Evolutionary conservation across 768 basidiomycete genomes (phyloP).

Genomic region (Podaxis sp.): DNA sequence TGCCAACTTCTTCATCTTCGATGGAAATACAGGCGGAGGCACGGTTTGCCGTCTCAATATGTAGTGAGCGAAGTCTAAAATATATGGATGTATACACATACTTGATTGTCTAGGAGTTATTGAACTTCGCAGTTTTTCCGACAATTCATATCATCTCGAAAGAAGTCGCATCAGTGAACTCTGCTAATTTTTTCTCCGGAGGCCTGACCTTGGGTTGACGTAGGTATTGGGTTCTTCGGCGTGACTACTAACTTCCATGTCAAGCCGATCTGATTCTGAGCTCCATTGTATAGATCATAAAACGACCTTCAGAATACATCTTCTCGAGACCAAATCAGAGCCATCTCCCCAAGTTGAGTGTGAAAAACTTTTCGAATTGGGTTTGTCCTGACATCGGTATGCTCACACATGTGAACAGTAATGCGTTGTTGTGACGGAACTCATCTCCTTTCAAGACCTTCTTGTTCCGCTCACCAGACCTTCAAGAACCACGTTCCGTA

Average conservation of each 20-base stretch:
- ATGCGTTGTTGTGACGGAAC: not conserved
- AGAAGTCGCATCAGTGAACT: not conserved
- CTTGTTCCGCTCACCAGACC: not conserved
- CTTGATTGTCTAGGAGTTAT: not conserved
- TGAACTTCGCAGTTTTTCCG: constrained; percentile 5
- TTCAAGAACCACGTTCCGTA: not conserved
- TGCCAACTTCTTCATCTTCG: constrained; percentile 88
- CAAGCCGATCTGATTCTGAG: not conserved
- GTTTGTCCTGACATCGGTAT: not conserved
- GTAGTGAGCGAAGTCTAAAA: constrained; percentile 29
- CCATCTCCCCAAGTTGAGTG: not conserved
- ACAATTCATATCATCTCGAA: not conserved
- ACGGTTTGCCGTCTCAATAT: constrained; percentile 61
- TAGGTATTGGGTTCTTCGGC: not conserved
- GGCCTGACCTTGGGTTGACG: not conserved
- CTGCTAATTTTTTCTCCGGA: not conserved
- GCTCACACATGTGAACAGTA: not conserved
- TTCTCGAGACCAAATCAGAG: not conserved
- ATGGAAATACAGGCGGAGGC: constrained; percentile 77
- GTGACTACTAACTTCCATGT: not conserved
- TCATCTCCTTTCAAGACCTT: not conserved
- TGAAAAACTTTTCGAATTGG: constrained; percentile 5
- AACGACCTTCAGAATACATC: not conserved
- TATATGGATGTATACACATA: not conserved
- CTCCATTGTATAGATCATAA: not conserved